Evolutionary conservation across 352 stramenopile genomes (phyloP), one percentile per base, ranked within the genome.

Genomic region (Phytopythium kandeliae): DNA sequence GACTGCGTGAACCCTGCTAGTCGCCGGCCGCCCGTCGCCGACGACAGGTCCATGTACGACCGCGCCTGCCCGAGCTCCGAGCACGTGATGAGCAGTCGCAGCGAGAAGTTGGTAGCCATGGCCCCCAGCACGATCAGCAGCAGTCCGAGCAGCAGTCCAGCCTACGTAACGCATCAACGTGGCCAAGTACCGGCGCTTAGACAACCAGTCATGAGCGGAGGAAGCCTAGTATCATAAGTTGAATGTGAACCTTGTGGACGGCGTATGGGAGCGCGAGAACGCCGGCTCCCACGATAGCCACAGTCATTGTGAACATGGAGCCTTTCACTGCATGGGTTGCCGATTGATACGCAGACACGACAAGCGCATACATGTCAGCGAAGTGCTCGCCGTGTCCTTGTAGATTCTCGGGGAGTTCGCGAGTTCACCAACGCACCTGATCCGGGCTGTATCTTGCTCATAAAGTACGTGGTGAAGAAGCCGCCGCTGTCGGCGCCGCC

Each of bases 221-320:
- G n/a, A n/a, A n/a, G n/a, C n/a, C n/a, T n/a, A n/a, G n/a, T n/a
- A n/a, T n/a, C n/a, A n/a, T n/a, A n/a, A n/a, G n/a, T n/a, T n/a
- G n/a, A n/a, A n/a, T n/a, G n/a, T n/a, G 15, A 28, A 68, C 64
- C 55, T 92, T 80, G 46, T 92, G 63, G 1, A 96, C 69, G 3
- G 83, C 85, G 48, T 86, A 96, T 3, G 85, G 85, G 0, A 96
- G 63, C 15, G 83, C 76, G 25, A 96, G 69, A 5, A 93, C 78
- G 30, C 85, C 85, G 22, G 83, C 85, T 17, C 85, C 85, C 9
- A 94, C 80, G 28, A 94, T 92, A 7, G 85, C 78, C 15, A 96
- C 83, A 1, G 85, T 92, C 83, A 96, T 91, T 0, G 85, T 96
- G 54, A 94, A 93, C 72, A 96, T 92, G 54, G 81, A 92, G 21